Evolutionary conservation across 208 protist species (phyloP).

Genomic region (Blechomonas ayalai): DNA sequence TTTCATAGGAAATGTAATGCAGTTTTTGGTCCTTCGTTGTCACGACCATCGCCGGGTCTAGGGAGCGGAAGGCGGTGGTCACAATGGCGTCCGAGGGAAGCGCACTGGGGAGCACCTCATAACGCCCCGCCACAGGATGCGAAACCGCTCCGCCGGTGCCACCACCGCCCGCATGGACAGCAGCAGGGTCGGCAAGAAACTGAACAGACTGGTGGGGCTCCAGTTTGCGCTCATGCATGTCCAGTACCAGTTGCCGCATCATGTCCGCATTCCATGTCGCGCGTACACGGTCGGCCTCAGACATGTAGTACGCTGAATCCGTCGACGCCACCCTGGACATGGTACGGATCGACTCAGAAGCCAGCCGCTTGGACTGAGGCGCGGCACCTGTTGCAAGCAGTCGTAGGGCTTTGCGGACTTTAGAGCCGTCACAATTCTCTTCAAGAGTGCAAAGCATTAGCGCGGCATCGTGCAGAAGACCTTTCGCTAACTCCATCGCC

Average conservation of each 20-base stretch:
- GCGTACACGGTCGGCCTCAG: constrained; percentile 69
- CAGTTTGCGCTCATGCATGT: constrained; percentile 57
- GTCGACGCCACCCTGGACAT: constrained; percentile 73
- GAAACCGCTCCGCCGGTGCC: neutral
- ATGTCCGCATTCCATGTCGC: constrained; percentile 69
- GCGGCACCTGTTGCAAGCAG: constrained; percentile 19
- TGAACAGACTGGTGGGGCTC: constrained; percentile 20
- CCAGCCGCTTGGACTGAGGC: constrained; percentile 70
- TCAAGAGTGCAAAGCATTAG: constrained; percentile 68
- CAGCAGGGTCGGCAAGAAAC: neutral
- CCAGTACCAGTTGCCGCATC: constrained; percentile 76
- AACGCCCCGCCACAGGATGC: constrained; percentile 5
- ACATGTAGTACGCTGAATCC: constrained; percentile 43
- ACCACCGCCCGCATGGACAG: neutral
- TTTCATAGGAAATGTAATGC: constrained; percentile 71
- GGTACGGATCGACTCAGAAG: constrained; percentile 59
- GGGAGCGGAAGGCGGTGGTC: constrained; percentile 46
- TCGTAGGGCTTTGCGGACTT: constrained; percentile 53
- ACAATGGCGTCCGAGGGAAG: constrained; percentile 57
- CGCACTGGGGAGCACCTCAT: constrained; percentile 51
- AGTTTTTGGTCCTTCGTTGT: constrained; percentile 63
- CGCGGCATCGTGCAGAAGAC: constrained; percentile 76
- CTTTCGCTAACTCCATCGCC: constrained; percentile 30
- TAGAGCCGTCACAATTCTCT: constrained; percentile 48
- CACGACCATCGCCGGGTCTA: constrained; percentile 73